Conservation (phyloP, 225 moss, liverwort and hornwort species). For the Bryoerythrophyllum caledonicum region DNA sequence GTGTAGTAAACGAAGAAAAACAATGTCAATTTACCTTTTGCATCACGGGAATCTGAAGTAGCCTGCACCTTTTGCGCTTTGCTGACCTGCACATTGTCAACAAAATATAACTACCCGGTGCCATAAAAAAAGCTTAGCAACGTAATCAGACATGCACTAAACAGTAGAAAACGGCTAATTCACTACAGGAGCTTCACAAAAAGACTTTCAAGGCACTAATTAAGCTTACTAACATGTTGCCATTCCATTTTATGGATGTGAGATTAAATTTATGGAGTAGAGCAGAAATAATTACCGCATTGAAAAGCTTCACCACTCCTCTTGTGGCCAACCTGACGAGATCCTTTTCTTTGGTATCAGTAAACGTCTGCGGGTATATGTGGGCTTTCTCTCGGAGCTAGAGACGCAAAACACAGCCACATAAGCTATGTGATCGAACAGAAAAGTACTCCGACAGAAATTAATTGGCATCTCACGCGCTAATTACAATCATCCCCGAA, state of each 20-base stretch:
- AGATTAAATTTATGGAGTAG: not conserved
- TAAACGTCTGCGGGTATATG: constrained; percentile 61
- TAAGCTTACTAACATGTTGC: not conserved
- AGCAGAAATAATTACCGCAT: constrained; percentile 57
- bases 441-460: not conserved
- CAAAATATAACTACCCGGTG: not conserved
- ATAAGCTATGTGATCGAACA: constrained; percentile 1
- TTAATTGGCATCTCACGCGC: not conserved
- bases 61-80: constrained; percentile 94
- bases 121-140: not conserved
- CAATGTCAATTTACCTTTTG: constrained; percentile 42
- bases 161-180: not conserved
- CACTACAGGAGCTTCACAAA: not conserved
- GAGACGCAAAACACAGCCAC: constrained; percentile 13
- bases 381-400: constrained; percentile 79
- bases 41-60: constrained; percentile 60
- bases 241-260: not conserved
- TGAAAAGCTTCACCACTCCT: constrained; percentile 96
- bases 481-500: not conserved
- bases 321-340: constrained; percentile 86
- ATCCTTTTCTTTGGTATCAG: constrained; percentile 78
- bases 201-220: not conserved
- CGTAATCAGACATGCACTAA: not conserved
- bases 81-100: constrained; percentile 60
- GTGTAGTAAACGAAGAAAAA: not conserved